Conservation (phyloP, 2,329 filamentous ascomycete genomes). For the Claviceps sp. region DNA sequence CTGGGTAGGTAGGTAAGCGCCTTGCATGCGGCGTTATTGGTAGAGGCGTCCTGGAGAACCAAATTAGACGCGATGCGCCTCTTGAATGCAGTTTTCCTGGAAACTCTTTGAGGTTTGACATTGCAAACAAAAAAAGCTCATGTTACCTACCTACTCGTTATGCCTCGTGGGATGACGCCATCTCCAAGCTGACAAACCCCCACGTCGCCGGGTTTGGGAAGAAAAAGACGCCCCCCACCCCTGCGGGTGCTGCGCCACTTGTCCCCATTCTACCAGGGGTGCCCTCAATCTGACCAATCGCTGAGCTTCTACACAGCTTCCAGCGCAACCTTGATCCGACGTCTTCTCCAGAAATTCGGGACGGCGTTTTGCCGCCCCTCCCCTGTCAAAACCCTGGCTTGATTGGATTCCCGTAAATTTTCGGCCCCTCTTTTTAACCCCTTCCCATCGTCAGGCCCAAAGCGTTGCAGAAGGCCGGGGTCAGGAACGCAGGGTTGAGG, state of each 20-base stretch:
- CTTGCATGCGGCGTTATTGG: no score
- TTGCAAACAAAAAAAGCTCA: no score
- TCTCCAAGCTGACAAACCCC: no score
- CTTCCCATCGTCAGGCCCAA: not conserved
- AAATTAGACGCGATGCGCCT: no score
- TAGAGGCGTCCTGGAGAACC: no score
- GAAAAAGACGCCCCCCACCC: no score
- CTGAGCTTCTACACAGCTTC: not conserved
- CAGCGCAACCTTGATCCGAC: not conserved
- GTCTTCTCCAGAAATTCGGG: constrained; percentile 2
- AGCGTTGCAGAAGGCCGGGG: not conserved
- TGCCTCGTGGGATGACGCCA: no score
- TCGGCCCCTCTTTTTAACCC: not conserved
- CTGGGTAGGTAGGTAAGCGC: no score
- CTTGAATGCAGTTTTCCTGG: no score
- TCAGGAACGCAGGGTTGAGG: not conserved
- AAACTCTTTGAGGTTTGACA: no score
- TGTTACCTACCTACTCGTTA: no score
- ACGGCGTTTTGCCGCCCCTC: not conserved
- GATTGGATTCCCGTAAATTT: constrained; percentile 5
- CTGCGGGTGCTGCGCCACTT: not conserved
- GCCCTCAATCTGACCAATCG: not conserved
- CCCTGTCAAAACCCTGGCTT: not conserved
- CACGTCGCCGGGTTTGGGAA: no score
- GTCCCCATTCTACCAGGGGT: not conserved